These are phyloP conservation scores for Senecio squalidus DNA, from an alignment of 140 eudicot genomes.

Conservation along the genomic window DNA sequence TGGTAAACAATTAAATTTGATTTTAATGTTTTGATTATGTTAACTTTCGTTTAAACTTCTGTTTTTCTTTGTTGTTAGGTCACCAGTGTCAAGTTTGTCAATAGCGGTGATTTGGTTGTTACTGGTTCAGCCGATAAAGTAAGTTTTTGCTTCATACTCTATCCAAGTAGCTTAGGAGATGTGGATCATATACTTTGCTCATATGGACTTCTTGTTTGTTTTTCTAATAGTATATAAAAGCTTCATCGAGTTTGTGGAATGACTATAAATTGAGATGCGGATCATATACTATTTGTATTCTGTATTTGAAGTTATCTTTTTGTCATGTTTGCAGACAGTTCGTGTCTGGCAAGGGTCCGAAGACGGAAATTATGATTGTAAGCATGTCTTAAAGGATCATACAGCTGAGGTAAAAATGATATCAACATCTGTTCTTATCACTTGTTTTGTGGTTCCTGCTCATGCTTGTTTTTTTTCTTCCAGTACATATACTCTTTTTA, in stretches of 20 bases:
- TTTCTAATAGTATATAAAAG: no score
- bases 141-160: constrained; percentile 1
- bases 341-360: constrained; percentile 91
- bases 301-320: not conserved
- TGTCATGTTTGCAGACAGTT: constrained; percentile 75
- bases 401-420: constrained; percentile 63
- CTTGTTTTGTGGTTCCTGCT: not conserved
- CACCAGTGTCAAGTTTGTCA: constrained; percentile 81
- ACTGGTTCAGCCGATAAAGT: constrained; percentile 95
- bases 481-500: not conserved
- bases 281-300: constrained; percentile 3
- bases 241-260: constrained; percentile 1
- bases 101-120: constrained; percentile 75
- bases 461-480: not conserved
- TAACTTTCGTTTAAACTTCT: not conserved
- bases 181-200: no score
- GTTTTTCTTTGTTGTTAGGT: constrained; percentile 43
- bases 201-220: not conserved
- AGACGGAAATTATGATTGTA: constrained; percentile 71
- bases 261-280: not conserved
- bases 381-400: constrained; percentile 76
- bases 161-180: not conserved
- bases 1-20: constrained; percentile 5
- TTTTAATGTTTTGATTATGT: not conserved
- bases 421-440: not conserved